Evolutionary conservation across 352 stramenopile species (phyloP), one percentile per base, ranked within the genome.

Genomic region (Globisporangium paddicum): DNA sequence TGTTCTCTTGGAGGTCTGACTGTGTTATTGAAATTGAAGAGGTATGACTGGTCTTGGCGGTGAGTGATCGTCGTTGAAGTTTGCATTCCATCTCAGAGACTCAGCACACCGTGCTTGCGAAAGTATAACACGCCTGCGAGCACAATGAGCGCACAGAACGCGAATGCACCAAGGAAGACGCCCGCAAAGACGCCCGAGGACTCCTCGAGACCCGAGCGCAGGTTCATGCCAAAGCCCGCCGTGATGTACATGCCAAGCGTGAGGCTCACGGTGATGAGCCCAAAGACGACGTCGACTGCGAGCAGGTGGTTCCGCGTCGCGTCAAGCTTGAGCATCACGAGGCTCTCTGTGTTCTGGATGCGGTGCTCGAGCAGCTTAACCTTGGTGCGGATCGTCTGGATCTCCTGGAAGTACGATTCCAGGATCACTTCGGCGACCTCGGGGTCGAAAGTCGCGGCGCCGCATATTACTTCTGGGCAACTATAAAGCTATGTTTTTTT

Each of bases 241-340:
- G 76, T 75, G 52, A 89, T 67, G 45, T 87, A 83, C 2, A 69
- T 87, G 6, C 79, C 79, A 26, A 89, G 60, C 1, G 76, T 78
- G 25, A 84, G 67, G 26, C 74, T 81, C 42, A 87, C 71, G 25
- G 71, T 73, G n/a, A 86, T 61, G 34, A 87, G 69, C 13, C 65
- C 77, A 58, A 87, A 87, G 23, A 86, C 65, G 28, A 87, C 35
- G 49, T 87, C 77, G 40, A 87, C 71, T 0, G 67, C 73, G 0
- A 87, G 73, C 28, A 89, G 44, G 42, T 89, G 77, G 64, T 89
- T 89, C 53, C 79, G 79, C 60, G 74, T 73, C 35, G 75, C 79
- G 67, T 89, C 79, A 52, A 89, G 73, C 58, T 89, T 82, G 56
- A 87, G 68, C 76, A 82, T 89, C 54, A 89, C 69, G 4, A 89